Percentiles rank a stretch among this genome's conserved stretches.
phyloP scores from a whole-genome alignment of 805 yeast species.

The Sugiyamaella valdiviana region DNA sequence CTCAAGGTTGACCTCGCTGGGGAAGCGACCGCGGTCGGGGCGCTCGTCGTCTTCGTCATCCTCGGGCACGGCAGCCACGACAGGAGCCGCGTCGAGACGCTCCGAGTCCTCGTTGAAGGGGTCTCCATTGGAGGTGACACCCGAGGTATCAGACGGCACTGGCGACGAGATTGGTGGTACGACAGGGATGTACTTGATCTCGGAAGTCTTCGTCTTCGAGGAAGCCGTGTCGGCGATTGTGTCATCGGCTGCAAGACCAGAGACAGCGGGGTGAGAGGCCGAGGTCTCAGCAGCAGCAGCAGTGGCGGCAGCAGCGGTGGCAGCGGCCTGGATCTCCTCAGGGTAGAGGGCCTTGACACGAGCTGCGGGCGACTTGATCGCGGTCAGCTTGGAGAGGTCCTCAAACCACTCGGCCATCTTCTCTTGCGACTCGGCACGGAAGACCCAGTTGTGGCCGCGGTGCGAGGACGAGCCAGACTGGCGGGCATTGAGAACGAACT shows the following conservation, averaged over 20 bases:
- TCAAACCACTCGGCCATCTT: slow-evolving; percentile 79
- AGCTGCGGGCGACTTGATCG: slow-evolving; percentile 48
- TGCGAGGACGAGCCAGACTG: slow-evolving; percentile 37
- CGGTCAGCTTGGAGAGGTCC: slow-evolving; percentile 64
- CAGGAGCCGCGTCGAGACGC: not conserved
- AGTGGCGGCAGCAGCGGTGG: slow-evolving; percentile 4
- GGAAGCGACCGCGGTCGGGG: slow-evolving; percentile 20
- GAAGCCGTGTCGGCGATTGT: slow-evolving; percentile 6
- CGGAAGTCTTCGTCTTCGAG: not conserved
- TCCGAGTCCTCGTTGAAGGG: slow-evolving; percentile 15
- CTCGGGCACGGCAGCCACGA: not conserved
- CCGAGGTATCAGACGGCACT: slow-evolving; percentile 22
- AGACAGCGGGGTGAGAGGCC: slow-evolving; percentile 9
- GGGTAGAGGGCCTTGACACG: slow-evolving; percentile 15
- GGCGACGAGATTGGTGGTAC: slow-evolving; percentile 19
- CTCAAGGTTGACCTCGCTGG: slow-evolving; percentile 21
- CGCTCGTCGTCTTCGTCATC: slow-evolving; percentile 2
- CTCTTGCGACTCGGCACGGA: slow-evolving; percentile 78
- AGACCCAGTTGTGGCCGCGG: slow-evolving; percentile 88
- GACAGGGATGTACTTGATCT: slow-evolving; percentile 5
- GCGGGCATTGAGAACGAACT: slow-evolving; percentile 74
- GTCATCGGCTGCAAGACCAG: not conserved
- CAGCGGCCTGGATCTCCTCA: slow-evolving; percentile 3
- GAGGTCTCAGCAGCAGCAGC: slow-evolving; percentile 5
- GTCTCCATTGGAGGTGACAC: slow-evolving; percentile 24